Base-by-base conservation (phyloP, 2,329 filamentous ascomycete genomes). In the Sporothrix protearum region DNA sequence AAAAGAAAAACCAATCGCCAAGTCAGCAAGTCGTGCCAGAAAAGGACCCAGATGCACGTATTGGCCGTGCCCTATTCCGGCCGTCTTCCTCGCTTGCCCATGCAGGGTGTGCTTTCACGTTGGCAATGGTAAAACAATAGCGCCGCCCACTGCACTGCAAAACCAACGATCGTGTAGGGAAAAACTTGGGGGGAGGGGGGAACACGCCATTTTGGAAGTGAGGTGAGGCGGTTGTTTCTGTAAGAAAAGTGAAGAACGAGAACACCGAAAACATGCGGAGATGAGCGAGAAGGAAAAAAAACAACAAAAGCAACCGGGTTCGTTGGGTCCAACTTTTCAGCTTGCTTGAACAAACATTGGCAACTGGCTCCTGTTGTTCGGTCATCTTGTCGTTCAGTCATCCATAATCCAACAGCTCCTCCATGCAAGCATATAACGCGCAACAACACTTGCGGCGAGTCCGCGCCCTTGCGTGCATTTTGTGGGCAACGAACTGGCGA, bases 211-310 rank as follows among this genome's bases (percentile, higher is more conserved):
- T 22, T 61, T 61, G 55, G 22, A 61, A 61, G n/a, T n/a, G n/a
- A n/a, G 39, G 33, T 36, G 9, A 61, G 55, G 30, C 55, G 30
- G 55, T 4, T 47, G 19, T 33, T 2, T 19, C 8, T 59, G 55
- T 59, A 33, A 36, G 7, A 12, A 39, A 61, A 39, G 55, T 61
- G 55, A 61, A 59, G 30, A 19, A n/a, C 30, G 19, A 61, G n/a
- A 28, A 45, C 36, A 28, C 59, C 36, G 59, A 63, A 63, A 61
- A 61, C n/a, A 28, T 45, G 59, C 10, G 59, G 59, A 45, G 59
- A 28, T 42, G 55, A 39, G 30, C 12, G 19, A 36, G 30, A 22
- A 39, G 16, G 39, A 39, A n/a, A 10, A n/a, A 61, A 51, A 10
- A n/a, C 39, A 51, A 25, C 19, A 19, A 25, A 36, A 22, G n/a